phyloP scores from a whole-genome alignment of 179 eudicot genomes.

The Heliamphora pulchella region DNA sequence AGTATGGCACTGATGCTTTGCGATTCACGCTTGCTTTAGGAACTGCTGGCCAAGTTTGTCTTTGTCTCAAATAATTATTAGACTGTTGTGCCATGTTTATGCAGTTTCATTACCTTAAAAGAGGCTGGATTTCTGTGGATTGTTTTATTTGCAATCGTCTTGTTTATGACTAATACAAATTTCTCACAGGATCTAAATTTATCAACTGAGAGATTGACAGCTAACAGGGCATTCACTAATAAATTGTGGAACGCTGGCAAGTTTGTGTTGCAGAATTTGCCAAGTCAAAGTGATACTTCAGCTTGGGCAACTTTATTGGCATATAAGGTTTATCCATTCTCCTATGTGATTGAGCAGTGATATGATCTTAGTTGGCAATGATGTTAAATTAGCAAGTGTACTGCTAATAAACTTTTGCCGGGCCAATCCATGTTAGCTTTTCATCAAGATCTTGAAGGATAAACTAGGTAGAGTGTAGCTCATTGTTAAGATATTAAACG shows the following conservation, averaged over 20 bases:
- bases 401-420: background rate
- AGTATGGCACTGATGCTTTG: conserved; percentile 91
- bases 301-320: conserved; percentile 61
- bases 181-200: conserved; percentile 77
- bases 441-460: background rate
- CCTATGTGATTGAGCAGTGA: background rate
- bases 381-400: background rate
- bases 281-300: conserved; percentile 52
- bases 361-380: conserved; percentile 8
- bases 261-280: conserved; percentile 87
- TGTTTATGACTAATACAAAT: background rate
- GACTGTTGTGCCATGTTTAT: background rate
- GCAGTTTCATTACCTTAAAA: background rate
- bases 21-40: conserved; percentile 88
- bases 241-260: conserved; percentile 99
- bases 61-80: conserved; percentile 8
- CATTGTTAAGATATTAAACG: background rate
- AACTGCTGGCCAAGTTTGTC: conserved; percentile 95
- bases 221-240: conserved; percentile 97
- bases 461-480: background rate
- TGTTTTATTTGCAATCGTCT: background rate
- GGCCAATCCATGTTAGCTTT: background rate
- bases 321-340: conserved; percentile 47
- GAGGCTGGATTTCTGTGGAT: background rate
- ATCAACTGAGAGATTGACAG: conserved; percentile 81